Evolutionary conservation across 768 basidiomycete species (phyloP), one percentile per base, ranked within the genome.

Genomic region (Mycena amicta): DNA sequence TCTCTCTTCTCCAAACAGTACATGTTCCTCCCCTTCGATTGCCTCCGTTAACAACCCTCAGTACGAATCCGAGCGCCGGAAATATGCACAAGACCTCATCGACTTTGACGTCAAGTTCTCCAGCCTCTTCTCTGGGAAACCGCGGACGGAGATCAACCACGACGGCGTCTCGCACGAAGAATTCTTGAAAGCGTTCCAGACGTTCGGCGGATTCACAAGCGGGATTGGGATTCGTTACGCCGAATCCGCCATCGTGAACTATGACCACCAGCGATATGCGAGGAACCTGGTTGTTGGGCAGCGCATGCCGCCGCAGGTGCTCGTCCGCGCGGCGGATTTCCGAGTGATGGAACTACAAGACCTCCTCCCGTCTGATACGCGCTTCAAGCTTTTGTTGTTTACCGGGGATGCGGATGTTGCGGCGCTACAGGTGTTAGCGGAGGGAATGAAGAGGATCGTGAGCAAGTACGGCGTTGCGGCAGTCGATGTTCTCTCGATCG

Each of bases 11-110:
- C 18, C 71, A 78, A 57, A 85, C 83, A 23, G 83, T 86, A 66
- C 59, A 77, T 61, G n/a, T 39, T n/a, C 28, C 41, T 11, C 51
- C 5, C 15, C n/a, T n/a, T n/a, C n/a, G n/a, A n/a, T n/a, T n/a
- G 11, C 29, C 28, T 3, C 12, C 15, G n/a, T 51, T n/a, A n/a
- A 2, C 25, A 46, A 25, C 41, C n/a, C 39, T 1, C 53, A 89
- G 88, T 90, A 90, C 67, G 86, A 90, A 68, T 58, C 73, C 26
- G 90, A 93, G 66, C 78, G 90, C 26, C 79, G 82, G 51, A 82
- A 81, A 62, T 88, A 83, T 57, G 89, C 90, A 0, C 80, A 87
- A 70, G 88, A 90, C 56, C 77, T 93, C 57, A 91, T 91, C 57
- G 64, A 80, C 50, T 90, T 89, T 64, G 90, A 92, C 67, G 83